These are phyloP conservation scores for Cytospora schulzeri DNA, from an alignment of 2,329 filamentous ascomycete genomes.

Conservation along the genomic window DNA sequence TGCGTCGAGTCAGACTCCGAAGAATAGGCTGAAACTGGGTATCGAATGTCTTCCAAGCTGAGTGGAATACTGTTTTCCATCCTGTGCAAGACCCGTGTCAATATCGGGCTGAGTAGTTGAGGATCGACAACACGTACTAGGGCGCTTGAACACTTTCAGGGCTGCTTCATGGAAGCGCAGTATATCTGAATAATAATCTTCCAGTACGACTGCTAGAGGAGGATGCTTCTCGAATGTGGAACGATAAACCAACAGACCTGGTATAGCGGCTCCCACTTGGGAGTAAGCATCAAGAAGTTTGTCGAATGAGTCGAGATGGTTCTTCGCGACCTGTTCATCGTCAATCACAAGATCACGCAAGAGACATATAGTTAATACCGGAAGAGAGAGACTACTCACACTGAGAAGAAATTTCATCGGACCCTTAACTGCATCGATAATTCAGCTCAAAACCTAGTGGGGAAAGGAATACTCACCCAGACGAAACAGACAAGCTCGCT, in stretches of 20 bases:
- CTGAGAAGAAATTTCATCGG: slow-evolving; percentile 3
- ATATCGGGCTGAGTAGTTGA: no score
- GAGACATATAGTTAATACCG: not conserved
- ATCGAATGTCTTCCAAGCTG: slow-evolving; percentile 11
- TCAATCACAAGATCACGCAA: not conserved
- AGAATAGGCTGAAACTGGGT: slow-evolving; percentile 1
- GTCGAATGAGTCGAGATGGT: slow-evolving; percentile 5
- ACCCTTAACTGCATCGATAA: not conserved
- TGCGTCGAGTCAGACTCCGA: not conserved
- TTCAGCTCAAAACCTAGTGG: not conserved
- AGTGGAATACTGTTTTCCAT: not conserved
- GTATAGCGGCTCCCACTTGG: not conserved
- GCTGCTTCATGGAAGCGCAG: slow-evolving; percentile 6
- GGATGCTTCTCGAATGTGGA: slow-evolving; percentile 3
- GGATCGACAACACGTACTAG: not conserved
- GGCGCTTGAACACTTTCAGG: not conserved
- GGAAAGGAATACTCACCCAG: not conserved
- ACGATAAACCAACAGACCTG: not conserved
- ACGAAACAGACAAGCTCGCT: slow-evolving; percentile 5
- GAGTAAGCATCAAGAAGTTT: slow-evolving; percentile 6
- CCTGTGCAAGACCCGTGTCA: not conserved
- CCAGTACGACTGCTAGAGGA: not conserved
- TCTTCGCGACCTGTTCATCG: not conserved
- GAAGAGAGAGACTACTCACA: not conserved
- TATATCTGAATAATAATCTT: slow-evolving; percentile 13